Conservation (phyloP, 768 basidiomycete genomes). For the Chalciporus chontae region DNA sequence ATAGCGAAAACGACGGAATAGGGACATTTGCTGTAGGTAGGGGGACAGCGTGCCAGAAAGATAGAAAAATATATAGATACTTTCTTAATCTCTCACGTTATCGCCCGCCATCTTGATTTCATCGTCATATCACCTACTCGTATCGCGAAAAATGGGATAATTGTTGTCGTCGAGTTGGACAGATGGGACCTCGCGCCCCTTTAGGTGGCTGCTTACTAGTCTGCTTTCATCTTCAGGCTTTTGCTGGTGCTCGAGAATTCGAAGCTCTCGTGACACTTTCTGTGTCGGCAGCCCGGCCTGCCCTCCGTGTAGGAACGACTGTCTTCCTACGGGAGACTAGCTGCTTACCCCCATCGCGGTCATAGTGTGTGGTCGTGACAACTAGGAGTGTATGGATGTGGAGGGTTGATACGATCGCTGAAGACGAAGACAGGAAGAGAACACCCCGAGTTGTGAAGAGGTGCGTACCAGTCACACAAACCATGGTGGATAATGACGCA, state of each 20-base stretch:
- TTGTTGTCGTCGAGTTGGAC: background rate
- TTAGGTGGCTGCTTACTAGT: too few relatives aligned
- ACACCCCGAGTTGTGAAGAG: background rate
- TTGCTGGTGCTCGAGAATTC: too few relatives aligned
- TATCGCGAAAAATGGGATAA: background rate
- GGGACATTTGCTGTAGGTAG: background rate
- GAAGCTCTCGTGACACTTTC: too few relatives aligned
- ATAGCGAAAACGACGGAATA: conserved; percentile 9
- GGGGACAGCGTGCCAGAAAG: background rate
- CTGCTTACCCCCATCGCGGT: too few relatives aligned
- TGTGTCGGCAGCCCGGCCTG: too few relatives aligned
- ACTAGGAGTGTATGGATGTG: too few relatives aligned
- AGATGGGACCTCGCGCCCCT: too few relatives aligned
- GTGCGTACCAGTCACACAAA: background rate
- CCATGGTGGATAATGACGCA: background rate
- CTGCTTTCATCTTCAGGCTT: too few relatives aligned
- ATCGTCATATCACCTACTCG: background rate
- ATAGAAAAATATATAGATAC: background rate
- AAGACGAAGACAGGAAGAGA: background rate
- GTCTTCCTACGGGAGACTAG: too few relatives aligned
- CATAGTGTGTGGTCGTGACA: too few relatives aligned
- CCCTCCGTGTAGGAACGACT: too few relatives aligned
- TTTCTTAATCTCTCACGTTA: conserved; percentile 6
- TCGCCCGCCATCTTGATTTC: background rate
- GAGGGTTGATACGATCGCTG: background rate